Conservation (phyloP, 75 land plant genomes). For the Pseudotsuga menziesii region DNA sequence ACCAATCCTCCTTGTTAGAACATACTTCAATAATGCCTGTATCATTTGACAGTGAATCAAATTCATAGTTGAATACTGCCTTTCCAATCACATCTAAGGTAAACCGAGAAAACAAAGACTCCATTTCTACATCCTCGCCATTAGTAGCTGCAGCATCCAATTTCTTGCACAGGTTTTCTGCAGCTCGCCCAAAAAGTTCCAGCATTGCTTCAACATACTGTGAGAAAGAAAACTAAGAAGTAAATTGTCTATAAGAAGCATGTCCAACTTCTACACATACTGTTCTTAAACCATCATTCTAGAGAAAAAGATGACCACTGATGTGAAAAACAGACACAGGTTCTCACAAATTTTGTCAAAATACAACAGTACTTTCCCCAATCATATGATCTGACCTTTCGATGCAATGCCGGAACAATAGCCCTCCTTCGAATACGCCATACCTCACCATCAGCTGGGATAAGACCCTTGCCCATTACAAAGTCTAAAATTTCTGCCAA, state of each 20-base stretch:
- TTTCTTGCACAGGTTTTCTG: slow-evolving; percentile 78
- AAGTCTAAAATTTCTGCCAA: slow-evolving; percentile 93
- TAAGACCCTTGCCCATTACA: slow-evolving; percentile 98
- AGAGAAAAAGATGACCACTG: no score
- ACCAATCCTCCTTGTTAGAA: no score
- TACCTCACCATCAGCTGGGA: slow-evolving; percentile 95
- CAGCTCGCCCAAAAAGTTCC: slow-evolving; percentile 78
- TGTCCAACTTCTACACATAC: no score
- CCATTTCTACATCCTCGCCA: slow-evolving; percentile 89
- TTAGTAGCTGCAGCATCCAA: slow-evolving; percentile 72
- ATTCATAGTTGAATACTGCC: slow-evolving; percentile 97
- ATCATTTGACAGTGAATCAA: slow-evolving; percentile 39
- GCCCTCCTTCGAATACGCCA: slow-evolving; percentile 86
- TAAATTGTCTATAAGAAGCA: no score
- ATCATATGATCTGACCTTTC: slow-evolving; percentile 16
- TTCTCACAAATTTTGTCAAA: no score
- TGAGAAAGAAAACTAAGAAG: no score
- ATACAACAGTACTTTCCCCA: no score
- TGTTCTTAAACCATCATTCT: no score
- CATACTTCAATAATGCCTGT: no score
- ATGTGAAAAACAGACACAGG: no score
- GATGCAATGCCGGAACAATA: slow-evolving; percentile 89
- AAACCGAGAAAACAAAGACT: slow-evolving; percentile 93
- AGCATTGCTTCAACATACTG: slow-evolving; percentile 89
- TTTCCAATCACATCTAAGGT: slow-evolving; percentile 96